Evolutionary conservation across 2,329 filamentous ascomycete genomes (phyloP).

Genomic region (Helicocarpus griseus): DNA sequence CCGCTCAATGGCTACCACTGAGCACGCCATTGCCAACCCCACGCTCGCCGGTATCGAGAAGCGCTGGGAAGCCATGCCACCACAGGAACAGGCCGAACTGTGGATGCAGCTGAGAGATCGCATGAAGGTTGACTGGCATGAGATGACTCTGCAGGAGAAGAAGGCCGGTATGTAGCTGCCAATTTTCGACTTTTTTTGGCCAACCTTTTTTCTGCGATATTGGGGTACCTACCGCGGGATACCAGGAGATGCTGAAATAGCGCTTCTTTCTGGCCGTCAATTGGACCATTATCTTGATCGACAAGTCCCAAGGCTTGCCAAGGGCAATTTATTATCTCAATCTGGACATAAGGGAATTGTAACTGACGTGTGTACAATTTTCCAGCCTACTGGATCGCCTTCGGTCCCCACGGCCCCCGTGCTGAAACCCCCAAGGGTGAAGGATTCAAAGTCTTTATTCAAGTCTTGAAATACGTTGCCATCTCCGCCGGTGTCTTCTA

Average conservation of each 20-base stretch:
- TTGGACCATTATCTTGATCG: no score
- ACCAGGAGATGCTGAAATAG: no score
- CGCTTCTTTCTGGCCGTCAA: no score
- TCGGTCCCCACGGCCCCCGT: constrained; percentile 91
- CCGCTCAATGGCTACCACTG: constrained; percentile 46
- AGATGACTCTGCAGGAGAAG: constrained; percentile 94
- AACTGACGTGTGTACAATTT: constrained; percentile 3
- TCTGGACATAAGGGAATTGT: not conserved
- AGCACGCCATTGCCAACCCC: constrained; percentile 94
- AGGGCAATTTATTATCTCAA: not conserved
- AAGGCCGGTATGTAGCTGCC: constrained; percentile 73
- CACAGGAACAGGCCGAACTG: constrained; percentile 97
- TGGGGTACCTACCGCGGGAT: no score
- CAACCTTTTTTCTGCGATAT: not conserved
- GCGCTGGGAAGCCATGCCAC: constrained; percentile 96
- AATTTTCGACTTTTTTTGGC: not conserved
- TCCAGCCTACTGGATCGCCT: constrained; percentile 96
- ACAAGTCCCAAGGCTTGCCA: not conserved
- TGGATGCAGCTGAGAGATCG: constrained; percentile 98
- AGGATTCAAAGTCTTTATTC: constrained; percentile 65
- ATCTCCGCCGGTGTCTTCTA: constrained; percentile 64
- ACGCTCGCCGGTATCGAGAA: constrained; percentile 98
- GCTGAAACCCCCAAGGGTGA: constrained; percentile 75
- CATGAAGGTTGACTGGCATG: constrained; percentile 97
- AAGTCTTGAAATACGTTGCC: constrained; percentile 58